phyloP scores from a whole-genome alignment of 176 grass and related monocot species.

The Hyparrhenia diplandra region DNA sequence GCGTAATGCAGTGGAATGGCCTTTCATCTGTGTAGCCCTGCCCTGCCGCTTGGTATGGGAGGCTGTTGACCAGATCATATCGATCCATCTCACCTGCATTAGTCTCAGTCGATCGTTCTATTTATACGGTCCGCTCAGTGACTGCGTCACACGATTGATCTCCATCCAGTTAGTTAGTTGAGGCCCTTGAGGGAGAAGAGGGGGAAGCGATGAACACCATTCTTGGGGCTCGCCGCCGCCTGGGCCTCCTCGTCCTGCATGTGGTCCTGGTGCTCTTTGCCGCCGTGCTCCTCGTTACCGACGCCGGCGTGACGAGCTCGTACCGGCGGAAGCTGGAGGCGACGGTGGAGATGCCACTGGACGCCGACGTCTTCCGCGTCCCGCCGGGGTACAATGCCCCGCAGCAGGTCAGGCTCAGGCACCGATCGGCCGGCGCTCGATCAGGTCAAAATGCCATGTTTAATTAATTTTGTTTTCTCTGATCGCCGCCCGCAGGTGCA shows the following conservation, averaged over 20 bases:
- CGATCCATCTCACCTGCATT: no score
- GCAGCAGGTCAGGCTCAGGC: constrained; percentile 41
- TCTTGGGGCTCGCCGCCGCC: not conserved
- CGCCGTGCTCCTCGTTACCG: not conserved
- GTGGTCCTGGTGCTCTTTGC: not conserved
- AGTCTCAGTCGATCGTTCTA: not conserved
- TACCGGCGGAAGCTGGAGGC: constrained; percentile 48
- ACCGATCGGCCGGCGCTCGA: not conserved
- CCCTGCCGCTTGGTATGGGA: not conserved
- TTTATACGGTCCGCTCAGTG: not conserved
- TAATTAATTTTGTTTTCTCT: not conserved
- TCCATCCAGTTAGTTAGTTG: not conserved
- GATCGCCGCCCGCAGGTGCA: constrained; percentile 44
- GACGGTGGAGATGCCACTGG: constrained; percentile 68
- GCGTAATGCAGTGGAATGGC: no score
- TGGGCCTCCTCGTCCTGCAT: not conserved
- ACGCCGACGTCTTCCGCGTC: constrained; percentile 50
- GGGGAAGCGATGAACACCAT: not conserved
- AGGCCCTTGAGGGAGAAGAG: no score
- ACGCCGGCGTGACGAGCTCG: constrained; percentile 52
- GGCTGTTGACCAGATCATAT: not conserved
- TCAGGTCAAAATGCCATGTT: not conserved
- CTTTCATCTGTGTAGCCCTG: not conserved
- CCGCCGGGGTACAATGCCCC: constrained; percentile 54
- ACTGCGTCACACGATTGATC: not conserved